Evolutionary conservation across 495 filamentous ascomycete genomes (phyloP), one percentile per base, ranked within the genome.

Genomic region (Rostrohypoxylon terebratum): DNA sequence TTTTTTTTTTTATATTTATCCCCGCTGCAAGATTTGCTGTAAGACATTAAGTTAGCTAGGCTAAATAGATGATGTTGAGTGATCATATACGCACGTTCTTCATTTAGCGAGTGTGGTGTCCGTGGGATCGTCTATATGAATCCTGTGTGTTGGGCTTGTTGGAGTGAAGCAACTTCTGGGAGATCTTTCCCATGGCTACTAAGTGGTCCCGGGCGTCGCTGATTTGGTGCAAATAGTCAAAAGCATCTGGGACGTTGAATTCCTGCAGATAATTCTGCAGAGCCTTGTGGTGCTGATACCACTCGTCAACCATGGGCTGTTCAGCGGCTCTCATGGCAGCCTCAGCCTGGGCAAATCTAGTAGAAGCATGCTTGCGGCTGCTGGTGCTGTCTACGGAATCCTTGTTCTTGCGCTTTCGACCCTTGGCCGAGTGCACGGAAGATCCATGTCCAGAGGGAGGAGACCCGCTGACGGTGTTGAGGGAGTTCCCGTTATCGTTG

Each of bases 401-500:
- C 69, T 83, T 82, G 68, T 59, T 83, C 83, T 86, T 86, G 21
- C 84, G 77, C 81, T 86, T 86, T 21, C 83, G 80, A 54, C 84
- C 82, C 75, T 84, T 79, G 63, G 82, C 60, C 61, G 79, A 75
- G 13, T 79, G 67, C 33, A 73, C 60, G 51, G 76, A 64, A 59
- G 77, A 69, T 16, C 70, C 77, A 14, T 80, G 74, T 20, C 73
- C 69, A 25, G 79, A 73, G 31, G 82, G 80, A n/a, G 81, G 78
- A 42, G 81, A 70, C 18, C 67, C 75, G 40, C 68, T 75, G 48
- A 72, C 63, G 7, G 78, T 65, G 66, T 76, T 77, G 48, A 77
- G 76, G 8, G 78, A 69, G 65, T 78, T 76, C 36, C 83, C 83
- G 63, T 82, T 88, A 82, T 94, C 93, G 81, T 94, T 92, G 82